Evolutionary conservation across 2,329 filamentous ascomycete species (phyloP), one percentile per base, ranked within the genome.

Genomic region (Alternaria arbusti): DNA sequence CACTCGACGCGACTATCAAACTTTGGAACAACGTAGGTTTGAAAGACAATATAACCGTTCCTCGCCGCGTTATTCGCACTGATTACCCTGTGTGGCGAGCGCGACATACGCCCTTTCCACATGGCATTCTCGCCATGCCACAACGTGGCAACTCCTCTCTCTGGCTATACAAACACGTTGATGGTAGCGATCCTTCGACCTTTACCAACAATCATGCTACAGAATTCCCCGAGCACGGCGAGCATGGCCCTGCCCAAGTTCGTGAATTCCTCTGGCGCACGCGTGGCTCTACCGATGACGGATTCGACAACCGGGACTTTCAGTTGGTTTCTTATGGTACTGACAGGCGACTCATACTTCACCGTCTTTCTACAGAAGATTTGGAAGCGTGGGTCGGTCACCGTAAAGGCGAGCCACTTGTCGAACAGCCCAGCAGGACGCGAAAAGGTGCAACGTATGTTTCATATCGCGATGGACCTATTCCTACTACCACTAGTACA

Each of bases 321-420:
- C 94, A 97, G 78, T 85, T 97, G 17, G 92, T 97, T 0, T 94
- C 94, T 0, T 97, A 94, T 94, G 94, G 94, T 25, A 90, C 92
- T 52, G 95, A 97, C 77, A 91, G 91, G 69, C 88, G 94, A 73
- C 84, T 97, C 28, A 90, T 91, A 52, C 84, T 97, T 26, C 92
- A 97, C 75, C 89, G 89, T 51, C 86, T 94, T 20, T 87, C 92
- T 44, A 82, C 88, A 1, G 83, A 88, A 25, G 83, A 89, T 28
- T 83, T 96, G 1, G 61, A 71, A n/a, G 84, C 87, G 61, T 84
- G 87, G 2, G 90, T 96, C 15, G 93, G 92, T 4, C 91, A 92
- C 75, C 84, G 88, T 49, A 93, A 90, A 75, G 93, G 92, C 5
- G 86, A 84, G 55, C 85, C 86, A 4, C 87, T 90, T 20, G 86